Evolutionary conservation across 2,329 filamentous ascomycete genomes (phyloP).

Genomic region (Chrysosporium keratinophilum): DNA sequence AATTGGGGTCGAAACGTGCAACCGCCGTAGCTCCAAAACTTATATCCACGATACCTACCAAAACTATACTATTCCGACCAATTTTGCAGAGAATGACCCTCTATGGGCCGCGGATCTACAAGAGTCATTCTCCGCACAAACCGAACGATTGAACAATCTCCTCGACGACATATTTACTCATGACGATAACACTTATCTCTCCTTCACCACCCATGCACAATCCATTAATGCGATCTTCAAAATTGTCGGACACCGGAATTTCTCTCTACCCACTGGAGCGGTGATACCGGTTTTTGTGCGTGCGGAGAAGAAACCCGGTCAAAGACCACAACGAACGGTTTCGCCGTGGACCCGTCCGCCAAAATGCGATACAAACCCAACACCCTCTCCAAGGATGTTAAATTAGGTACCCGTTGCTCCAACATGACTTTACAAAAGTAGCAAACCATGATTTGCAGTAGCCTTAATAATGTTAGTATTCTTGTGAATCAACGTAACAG

Average conservation of each 20-base stretch:
- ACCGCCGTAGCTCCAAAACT: slow-evolving; percentile 43
- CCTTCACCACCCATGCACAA: slow-evolving; percentile 50
- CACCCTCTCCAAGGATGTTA: neutral
- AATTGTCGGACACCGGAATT: slow-evolving; percentile 38
- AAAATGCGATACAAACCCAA: neutral
- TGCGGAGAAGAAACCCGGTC: slow-evolving; percentile 25
- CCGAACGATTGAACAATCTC: slow-evolving; percentile 37
- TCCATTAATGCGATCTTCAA: slow-evolving; percentile 46
- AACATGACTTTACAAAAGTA: too few relatives aligned
- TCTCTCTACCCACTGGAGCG: slow-evolving; percentile 40
- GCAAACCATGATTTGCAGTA: too few relatives aligned
- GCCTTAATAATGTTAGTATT: too few relatives aligned
- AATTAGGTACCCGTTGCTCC: neutral
- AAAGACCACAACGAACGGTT: neutral
- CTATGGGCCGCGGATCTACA: slow-evolving; percentile 42
- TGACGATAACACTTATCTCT: slow-evolving; percentile 42
- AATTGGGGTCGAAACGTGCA: slow-evolving; percentile 52
- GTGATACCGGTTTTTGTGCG: slow-evolving; percentile 44
- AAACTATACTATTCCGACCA: slow-evolving; percentile 41
- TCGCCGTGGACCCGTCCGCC: slow-evolving; percentile 1
- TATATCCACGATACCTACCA: slow-evolving; percentile 43
- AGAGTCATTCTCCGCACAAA: slow-evolving; percentile 42
- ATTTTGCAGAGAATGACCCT: slow-evolving; percentile 46
- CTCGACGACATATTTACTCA: slow-evolving; percentile 45
- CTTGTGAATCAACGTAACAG: too few relatives aligned